Evolutionary conservation across 2,329 filamentous ascomycete genomes (phyloP).

Genomic region (Emydomyces testavorans): DNA sequence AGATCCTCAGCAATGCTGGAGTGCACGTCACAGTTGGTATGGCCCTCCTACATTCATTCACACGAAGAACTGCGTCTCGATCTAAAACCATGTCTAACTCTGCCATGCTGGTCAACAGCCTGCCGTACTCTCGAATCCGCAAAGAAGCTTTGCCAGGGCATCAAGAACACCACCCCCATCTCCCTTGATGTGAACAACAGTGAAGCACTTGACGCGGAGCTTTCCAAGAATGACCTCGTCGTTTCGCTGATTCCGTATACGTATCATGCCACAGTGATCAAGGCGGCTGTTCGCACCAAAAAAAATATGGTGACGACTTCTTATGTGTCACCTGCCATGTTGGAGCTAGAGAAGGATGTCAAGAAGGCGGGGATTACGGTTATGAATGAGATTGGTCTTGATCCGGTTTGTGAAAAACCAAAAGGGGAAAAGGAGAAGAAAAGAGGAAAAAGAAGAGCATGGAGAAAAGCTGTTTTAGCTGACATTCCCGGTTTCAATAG

Average conservation of each 20-base stretch:
- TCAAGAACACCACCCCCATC: conserved; percentile 63
- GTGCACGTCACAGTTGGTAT: conserved; percentile 55
- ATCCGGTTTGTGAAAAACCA: conserved; percentile 23
- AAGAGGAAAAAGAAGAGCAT: conserved; percentile 1
- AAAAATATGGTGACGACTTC: conserved; percentile 93
- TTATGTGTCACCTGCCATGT: conserved; percentile 86
- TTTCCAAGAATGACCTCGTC: conserved; percentile 67
- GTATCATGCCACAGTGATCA: conserved; percentile 79
- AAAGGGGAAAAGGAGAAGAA: not conserved
- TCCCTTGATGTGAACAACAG: conserved; percentile 73
- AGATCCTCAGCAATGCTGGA: conserved; percentile 50
- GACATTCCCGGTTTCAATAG: conserved; percentile 11
- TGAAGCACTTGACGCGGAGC: conserved; percentile 64
- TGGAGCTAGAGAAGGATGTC: conserved; percentile 67
- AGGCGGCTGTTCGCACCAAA: conserved; percentile 83
- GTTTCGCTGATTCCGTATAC: conserved; percentile 85
- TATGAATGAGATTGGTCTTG: conserved; percentile 86
- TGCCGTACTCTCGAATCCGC: conserved; percentile 71
- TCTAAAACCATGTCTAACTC: not conserved
- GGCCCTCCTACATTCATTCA: conserved; percentile 18
- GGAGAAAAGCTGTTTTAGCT: not conserved
- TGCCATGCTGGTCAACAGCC: conserved; percentile 44
- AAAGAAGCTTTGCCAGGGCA: conserved; percentile 59
- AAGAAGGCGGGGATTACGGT: conserved; percentile 92
- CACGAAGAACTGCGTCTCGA: too few relatives aligned